Evolutionary conservation across 169 alveolate species (phyloP), one percentile per base, ranked within the genome.

Genomic region (Plasmodium fragile): DNA sequence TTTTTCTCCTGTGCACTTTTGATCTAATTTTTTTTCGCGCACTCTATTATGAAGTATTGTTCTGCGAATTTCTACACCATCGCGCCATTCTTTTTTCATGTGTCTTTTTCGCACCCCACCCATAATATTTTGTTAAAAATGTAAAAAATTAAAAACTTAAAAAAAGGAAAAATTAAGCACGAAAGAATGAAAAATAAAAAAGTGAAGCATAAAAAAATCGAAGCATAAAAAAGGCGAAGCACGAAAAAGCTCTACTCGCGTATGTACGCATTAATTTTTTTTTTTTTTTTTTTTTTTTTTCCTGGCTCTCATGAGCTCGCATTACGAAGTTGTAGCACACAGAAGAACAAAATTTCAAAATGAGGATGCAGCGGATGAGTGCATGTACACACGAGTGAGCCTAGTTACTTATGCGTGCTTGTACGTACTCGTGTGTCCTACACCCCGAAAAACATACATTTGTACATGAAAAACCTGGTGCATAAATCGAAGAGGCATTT

Each of bases 1-100:
- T 65, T 55, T 65, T 65, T 7, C 7, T 7, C 25, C 3, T 3
- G 11, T 65, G 11, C 75, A 34, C 75, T 65, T 65, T 65, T 18
- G 75, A 65, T 22, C 39, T 65, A 28, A 65, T 65, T 65, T 65
- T 65, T 77, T 78, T 78, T 78, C 30, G 25, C 39, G 32, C 0
- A 22, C 18, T 49, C 43, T 78, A 78, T 78, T 78, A 30, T 43
- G 59, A 78, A 78, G 83, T 25, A 28, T 78, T 41, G 53, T n/a
- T 78, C 83, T 78, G 55, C 69, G 22, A 39, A 41, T 78, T 39
- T 43, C 69, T 25, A 65, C 75, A 65, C 75, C 75, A 22, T 18
- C 36, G 25, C 75, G n/a, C 39, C 3, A 22, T 65, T 65, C n/a
- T 65, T 59, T 59, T 65, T 65, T 65, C n/a, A 39, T n/a, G 75